Base-by-base conservation (phyloP, 2,329 filamentous ascomycete genomes). In the Pseudocercospora ulei region DNA sequence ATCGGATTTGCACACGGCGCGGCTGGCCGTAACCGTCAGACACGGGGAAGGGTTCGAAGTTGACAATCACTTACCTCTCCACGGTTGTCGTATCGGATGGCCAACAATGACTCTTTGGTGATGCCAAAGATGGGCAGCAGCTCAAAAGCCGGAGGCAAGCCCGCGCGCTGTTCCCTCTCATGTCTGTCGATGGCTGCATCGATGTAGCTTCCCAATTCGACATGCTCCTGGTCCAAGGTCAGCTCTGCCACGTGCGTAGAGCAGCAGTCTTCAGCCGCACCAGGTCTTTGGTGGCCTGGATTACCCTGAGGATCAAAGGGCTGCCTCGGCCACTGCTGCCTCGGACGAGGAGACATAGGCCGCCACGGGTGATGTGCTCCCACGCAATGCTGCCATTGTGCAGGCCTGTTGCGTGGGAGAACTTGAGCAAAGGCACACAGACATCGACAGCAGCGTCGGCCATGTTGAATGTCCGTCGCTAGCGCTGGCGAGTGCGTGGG, bases 51-150 rank as follows among this genome's bases (percentile, higher is more conserved):
- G 12, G 7, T 4, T 39, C 13, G 33, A 30, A 28, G 17, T 16
- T 7, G 7, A 20, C 12, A 16, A 22, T 3, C 5, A 28, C 38
- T 30, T 39, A 66, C 65, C 56, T 57, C 58, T 24, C 55, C 50
- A 37, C 9, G 61, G 35, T 26, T 53, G 54, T 49, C 14, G 9
- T 64, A 67, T 36, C 64, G 55, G 8, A 69, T 48, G 7, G 64
- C 66, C 2, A 69, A 47, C 3, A 61, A 44, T 3, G 60, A 54
- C 13, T 56, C 56, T 33, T 61, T 62, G 6, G 59, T 55, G 19
- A 68, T 60, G 20, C 59, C 65, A 28, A 62, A 65, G n/a, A 68
- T 61, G 3, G 65, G 64, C 2, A 69, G 54, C 36, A 65, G 59
- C 6, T 68, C 64, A 12, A 54, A 49, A 12, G 52, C 53, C 22